Evolutionary conservation across 2,329 filamentous ascomycete species (phyloP), one percentile per base, ranked within the genome.

Genomic region (Kalaharituber pfeilii): DNA sequence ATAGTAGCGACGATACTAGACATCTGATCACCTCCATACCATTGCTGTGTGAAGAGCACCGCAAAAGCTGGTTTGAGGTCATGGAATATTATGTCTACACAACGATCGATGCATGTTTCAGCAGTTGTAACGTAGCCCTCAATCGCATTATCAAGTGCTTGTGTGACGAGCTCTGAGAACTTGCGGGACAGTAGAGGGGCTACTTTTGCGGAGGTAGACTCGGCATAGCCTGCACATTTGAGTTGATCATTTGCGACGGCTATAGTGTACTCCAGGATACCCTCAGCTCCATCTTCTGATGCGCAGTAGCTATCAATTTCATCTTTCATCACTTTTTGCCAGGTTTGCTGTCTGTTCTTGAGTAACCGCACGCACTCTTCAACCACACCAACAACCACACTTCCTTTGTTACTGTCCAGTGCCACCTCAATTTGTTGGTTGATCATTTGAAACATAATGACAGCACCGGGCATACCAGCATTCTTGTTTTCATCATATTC

Each of bases 181-280:
- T 91, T 86, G 62, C 81, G 79, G 64, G 82, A 82, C 3, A 85
- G 82, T 50, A 96, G 76, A 70, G 95, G 95, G 27, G 84, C 85
- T 25, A 84, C 72, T 28, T 82, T 80, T 56, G 78, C 79, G 18
- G 62, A 61, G 52, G 80, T 79, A 52, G 85, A 82, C 57, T 86
- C 82, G 61, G 83, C 83, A 65, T 96, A 93, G 67, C 96, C 91
- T 65, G 98, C 94, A 69, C 87, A 95, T 54, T 88, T 88, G 66
- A 98, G 96, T 68, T 98, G 91, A 70, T 98, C 91, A 70, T 98
- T 98, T 62, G 93, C 91, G 55, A 93, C 86, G 47, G 91, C 88
- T 52, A 98, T 81, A 54, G 98, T 81, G 87, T 89, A 98, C 70
- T 98, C 91, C 20, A 74, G 68, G 33, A 65, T 57, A 50, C 62